Evolutionary conservation across 306 rosid species (phyloP).

Genomic region (Myrica gale): DNA sequence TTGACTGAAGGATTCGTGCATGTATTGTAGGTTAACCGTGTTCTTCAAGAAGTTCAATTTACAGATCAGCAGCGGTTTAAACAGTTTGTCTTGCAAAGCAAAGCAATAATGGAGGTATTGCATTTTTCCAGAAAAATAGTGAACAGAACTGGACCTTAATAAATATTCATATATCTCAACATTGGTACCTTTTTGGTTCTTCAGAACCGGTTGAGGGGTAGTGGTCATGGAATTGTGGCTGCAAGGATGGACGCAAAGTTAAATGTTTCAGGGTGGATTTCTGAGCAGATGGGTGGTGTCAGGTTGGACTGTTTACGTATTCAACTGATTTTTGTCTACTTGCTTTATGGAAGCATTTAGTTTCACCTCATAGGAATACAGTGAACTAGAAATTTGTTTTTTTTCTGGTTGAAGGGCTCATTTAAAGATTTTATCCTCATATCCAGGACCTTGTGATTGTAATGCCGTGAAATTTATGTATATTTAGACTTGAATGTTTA

Average conservation of each 20-base stretch:
- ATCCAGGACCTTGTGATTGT: constrained; percentile 1
- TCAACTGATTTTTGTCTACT: constrained; percentile 7
- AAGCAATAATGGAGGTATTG: constrained; percentile 93
- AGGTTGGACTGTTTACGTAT: constrained; percentile 56
- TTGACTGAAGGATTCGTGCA: constrained; percentile 25
- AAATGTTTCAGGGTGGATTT: constrained; percentile 88
- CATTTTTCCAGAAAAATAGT: constrained; percentile 4
- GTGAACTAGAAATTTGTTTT: not conserved
- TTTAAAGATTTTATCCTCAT: not conserved
- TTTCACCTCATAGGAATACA: not conserved
- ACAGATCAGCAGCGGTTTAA: constrained; percentile 95
- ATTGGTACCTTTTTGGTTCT: constrained; percentile 15
- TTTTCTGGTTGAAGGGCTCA: not conserved
- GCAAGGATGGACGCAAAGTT: constrained; percentile 98
- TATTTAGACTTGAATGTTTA: not conserved
- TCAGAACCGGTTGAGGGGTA: constrained; percentile 92
- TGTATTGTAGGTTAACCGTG: constrained; percentile 62
- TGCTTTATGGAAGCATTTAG: constrained; percentile 9
- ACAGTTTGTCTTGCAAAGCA: constrained; percentile 95
- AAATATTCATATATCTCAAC: constrained; percentile 14
- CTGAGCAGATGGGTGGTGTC: constrained; percentile 97
- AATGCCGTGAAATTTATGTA: not conserved
- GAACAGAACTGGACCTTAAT: constrained; percentile 19
- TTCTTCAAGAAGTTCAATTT: constrained; percentile 94
- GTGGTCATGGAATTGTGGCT: constrained; percentile 97